A percentile compares a stretch with the other conserved stretches of the same genome.
phyloP scores from a whole-genome alignment of 1,139 yeast species.

The Taiozyma sp. region DNA sequence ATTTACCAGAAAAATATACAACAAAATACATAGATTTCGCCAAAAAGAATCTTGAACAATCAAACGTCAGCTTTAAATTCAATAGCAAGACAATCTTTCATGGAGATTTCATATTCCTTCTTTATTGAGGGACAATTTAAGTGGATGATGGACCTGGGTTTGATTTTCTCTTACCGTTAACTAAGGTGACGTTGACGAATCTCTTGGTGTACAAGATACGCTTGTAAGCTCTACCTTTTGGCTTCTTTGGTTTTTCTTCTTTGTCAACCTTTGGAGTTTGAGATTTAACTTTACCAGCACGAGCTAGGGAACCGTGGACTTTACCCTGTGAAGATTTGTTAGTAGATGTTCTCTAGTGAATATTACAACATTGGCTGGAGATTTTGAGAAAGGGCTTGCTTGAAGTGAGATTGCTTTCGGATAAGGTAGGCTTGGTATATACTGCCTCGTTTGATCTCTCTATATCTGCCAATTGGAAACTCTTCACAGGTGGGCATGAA shows the following conservation, averaged over 20 bases:
- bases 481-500: background rate
- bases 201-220: conserved; percentile 99
- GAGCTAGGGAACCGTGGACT: conserved; percentile 99
- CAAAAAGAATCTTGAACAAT: background rate
- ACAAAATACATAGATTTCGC: background rate
- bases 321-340: conserved; percentile 51
- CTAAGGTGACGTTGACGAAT: conserved; percentile 95
- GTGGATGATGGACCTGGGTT: conserved; percentile 77
- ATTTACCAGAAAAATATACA: conserved; percentile 4
- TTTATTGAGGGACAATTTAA: conserved; percentile 6
- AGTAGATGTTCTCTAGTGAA: conserved; percentile 11
- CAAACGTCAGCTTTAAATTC: background rate
- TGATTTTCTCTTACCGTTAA: conserved; percentile 98
- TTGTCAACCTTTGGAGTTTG: conserved; percentile 94
- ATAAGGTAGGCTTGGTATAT: no score
- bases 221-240: conserved; percentile 91
- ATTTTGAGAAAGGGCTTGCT: background rate
- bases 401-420: background rate
- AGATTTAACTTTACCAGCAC: conserved; percentile 99
- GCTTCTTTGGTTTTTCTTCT: conserved; percentile 77
- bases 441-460: background rate
- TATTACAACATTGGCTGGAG: background rate
- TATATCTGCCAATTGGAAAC: background rate
- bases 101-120: background rate
- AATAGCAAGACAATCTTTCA: background rate